Percentiles rank a stretch among this genome's conserved stretches.
phyloP scores from a whole-genome alignment of 169 alveolate genomes.

The Theileria luwenshuni region DNA sequence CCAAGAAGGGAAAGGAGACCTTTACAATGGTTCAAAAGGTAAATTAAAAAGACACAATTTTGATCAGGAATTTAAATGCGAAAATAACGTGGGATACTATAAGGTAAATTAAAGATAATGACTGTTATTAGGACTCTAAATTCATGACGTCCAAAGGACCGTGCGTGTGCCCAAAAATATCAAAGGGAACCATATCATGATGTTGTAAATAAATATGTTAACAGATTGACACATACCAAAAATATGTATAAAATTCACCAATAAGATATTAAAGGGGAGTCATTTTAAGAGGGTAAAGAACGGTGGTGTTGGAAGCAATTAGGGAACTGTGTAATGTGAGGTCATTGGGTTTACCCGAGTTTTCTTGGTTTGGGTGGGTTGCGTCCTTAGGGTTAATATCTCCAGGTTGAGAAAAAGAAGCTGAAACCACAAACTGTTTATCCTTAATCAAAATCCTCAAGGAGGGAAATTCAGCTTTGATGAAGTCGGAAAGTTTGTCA shows the following conservation, averaged over 20 bases:
- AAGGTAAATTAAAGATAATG: slow-evolving; percentile 33
- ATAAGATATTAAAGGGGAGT: slow-evolving; percentile 15
- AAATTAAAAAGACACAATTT: not conserved
- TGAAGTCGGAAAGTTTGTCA: slow-evolving; percentile 70
- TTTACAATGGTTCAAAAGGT: slow-evolving; percentile 75
- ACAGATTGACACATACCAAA: no score
- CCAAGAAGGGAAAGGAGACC: slow-evolving; percentile 77
- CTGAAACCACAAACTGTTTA: not conserved
- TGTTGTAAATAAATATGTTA: not conserved
- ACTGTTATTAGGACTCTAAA: slow-evolving; percentile 31
- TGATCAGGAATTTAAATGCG: slow-evolving; percentile 54
- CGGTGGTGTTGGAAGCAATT: not conserved
- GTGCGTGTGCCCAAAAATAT: slow-evolving; percentile 50
- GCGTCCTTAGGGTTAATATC: not conserved
- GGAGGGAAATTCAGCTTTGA: slow-evolving; percentile 61
- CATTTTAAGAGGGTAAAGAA: slow-evolving; percentile 23
- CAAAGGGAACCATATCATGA: slow-evolving; percentile 60
- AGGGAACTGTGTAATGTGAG: slow-evolving; percentile 3
- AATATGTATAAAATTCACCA: not conserved
- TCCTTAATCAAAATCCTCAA: slow-evolving; percentile 37
- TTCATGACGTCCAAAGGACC: slow-evolving; percentile 63
- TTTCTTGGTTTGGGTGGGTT: not conserved
- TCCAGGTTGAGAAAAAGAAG: not conserved
- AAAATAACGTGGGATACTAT: slow-evolving; percentile 57
- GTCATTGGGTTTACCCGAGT: not conserved